Evolutionary conservation across 148 eudicot genomes (phyloP), one percentile per base, ranked within the genome.

Genomic region (Chenopodium berlandieri): DNA sequence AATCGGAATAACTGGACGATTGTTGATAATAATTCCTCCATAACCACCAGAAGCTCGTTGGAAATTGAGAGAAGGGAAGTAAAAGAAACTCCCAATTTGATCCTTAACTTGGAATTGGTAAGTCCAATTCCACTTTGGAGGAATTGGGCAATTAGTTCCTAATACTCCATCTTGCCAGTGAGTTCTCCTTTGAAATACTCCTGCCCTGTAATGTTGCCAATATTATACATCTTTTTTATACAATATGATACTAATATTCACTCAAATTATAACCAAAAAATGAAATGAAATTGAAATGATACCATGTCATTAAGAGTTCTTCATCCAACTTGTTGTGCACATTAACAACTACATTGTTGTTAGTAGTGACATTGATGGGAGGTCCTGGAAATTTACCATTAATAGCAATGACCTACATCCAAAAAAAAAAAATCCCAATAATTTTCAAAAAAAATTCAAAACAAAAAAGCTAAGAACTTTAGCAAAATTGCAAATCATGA

Each of bases 61-160:
- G 80, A 97, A 91, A 86, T 94, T 88, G 81, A 87, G 87, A 2
- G 99, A 92, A 7, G 99, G 99, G 87, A 91, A 94, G 89, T 97
- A 97, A 81, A 88, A 94, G 90, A 88, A 97, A 84, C 99, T 97
- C 31, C 99, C 99, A 83, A 97, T 90, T 81, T 97, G 99, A 81
- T 97, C 99, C 88, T 96, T 96, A 22, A 94, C 98, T 83, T 96
- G 99, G 80, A 96, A 96, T 6, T 93, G 80, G 83, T 95, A 95
- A 80, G 98, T 95, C 97, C 97, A 95, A 58, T 93, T 95, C 98
- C 98, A 94, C 89, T 90, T 97, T 65, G 99, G 88, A 71, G 98
- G 99, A 83, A 97, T 97, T 48, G 99, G 98, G 73, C 99, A 97
- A 70, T 90, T 97, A 34, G 99, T 97, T 34, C 98, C 99, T 5